A percentile compares a stretch with the other conserved stretches of the same genome.
Evolutionary conservation across 805 yeast species (phyloP).

Genomic region (Yarrowia bubula): DNA sequence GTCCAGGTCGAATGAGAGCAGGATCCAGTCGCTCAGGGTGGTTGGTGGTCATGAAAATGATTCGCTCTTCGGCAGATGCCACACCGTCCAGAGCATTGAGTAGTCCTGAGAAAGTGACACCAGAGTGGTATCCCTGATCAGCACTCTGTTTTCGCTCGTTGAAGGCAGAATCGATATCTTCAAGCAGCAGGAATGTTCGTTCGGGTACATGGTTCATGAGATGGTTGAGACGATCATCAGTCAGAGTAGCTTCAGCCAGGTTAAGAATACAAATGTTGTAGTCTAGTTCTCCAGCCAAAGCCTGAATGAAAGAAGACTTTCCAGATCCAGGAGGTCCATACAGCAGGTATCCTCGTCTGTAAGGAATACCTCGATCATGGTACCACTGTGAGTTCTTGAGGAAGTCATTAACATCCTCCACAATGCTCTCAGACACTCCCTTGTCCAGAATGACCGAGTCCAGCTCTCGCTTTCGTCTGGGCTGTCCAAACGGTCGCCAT

Average conservation of each 20-base stretch:
- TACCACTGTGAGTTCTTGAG: slow-evolving; percentile 84
- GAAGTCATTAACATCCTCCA: slow-evolving; percentile 77
- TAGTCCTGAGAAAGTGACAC: slow-evolving; percentile 93
- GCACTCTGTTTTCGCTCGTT: slow-evolving; percentile 70
- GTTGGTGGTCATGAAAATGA: slow-evolving; percentile 97
- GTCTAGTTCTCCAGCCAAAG: slow-evolving; percentile 93
- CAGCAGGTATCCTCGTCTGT: slow-evolving; percentile 86
- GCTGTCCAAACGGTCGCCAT: slow-evolving; percentile 98
- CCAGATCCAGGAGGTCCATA: slow-evolving; percentile 99
- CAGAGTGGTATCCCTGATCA: slow-evolving; percentile 77
- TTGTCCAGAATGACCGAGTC: slow-evolving; percentile 83
- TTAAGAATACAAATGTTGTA: slow-evolving; percentile 93
- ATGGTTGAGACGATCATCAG: slow-evolving; percentile 92
- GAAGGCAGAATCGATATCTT: slow-evolving; percentile 96
- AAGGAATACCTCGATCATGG: slow-evolving; percentile 94
- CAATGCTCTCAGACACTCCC: slow-evolving; percentile 64
- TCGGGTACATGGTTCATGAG: slow-evolving; percentile 95
- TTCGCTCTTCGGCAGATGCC: slow-evolving; percentile 93
- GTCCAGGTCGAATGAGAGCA: slow-evolving; percentile 90
- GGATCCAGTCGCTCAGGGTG: slow-evolving; percentile 94
- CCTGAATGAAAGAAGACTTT: slow-evolving; percentile 92
- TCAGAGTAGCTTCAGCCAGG: slow-evolving; percentile 82
- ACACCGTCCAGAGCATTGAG: slow-evolving; percentile 95
- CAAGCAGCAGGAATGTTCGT: slow-evolving; percentile 76
- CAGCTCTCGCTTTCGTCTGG: slow-evolving; percentile 78